These are phyloP conservation scores for Salix caprea DNA, from an alignment of 345 rosid genomes.

Conservation along the genomic window DNA sequence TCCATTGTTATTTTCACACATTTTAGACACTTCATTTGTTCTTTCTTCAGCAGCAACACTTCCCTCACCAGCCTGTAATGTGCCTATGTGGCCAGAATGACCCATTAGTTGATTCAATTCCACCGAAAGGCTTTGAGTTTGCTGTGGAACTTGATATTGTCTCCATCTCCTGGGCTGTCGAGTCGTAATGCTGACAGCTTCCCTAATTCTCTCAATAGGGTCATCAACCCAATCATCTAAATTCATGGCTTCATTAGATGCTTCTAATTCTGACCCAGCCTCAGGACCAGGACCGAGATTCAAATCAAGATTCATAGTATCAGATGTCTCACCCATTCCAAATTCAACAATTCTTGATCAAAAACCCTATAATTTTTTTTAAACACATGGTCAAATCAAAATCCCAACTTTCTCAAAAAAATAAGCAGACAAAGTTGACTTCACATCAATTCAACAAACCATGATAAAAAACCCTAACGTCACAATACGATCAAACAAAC, in stretches of 20 bases:
- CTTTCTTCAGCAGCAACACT: conserved; percentile 74
- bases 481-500: not conserved
- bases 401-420: not conserved
- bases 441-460: conserved; percentile 8
- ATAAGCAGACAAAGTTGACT: not conserved
- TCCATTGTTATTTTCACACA: conserved; percentile 63
- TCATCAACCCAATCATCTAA: conserved; percentile 61
- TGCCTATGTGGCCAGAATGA: conserved; percentile 37
- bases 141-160: conserved; percentile 41
- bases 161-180: conserved; percentile 53
- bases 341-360: conserved; percentile 14
- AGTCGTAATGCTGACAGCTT: conserved; percentile 55
- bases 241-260: conserved; percentile 42
- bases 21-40: conserved; percentile 49
- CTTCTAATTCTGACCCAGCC: conserved; percentile 34
- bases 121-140: conserved; percentile 45
- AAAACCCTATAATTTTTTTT: conserved; percentile 15
- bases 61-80: conserved; percentile 84
- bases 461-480: conserved; percentile 2
- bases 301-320: conserved; percentile 93
- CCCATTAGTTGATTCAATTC: conserved; percentile 57
- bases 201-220: conserved; percentile 47
- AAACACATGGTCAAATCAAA: not conserved
- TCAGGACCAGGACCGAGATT: conserved; percentile 88
- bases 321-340: conserved; percentile 67